Base-by-base conservation (phyloP, 169 alveolate species). In the Plasmodium coatneyi region DNA sequence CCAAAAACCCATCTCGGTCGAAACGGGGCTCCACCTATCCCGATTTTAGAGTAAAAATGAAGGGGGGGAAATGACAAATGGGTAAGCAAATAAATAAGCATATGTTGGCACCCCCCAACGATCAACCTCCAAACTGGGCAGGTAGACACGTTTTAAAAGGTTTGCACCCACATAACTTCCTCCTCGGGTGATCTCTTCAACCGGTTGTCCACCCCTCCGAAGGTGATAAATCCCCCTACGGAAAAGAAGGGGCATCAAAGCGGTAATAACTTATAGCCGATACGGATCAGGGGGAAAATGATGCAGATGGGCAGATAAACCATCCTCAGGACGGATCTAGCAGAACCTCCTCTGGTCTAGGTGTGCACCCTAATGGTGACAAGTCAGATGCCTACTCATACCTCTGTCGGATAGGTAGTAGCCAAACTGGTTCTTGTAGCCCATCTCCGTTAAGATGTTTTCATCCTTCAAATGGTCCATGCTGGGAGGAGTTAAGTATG, bases 151-250 rank as follows among this genome's bases (percentile, higher is more conserved):
- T 16, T 70, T 71, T 89, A 12, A 6, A n/a, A 28, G 66, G 74
- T 0, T 16, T 5, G 5, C 9, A 41, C 41, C 2, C 66, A 93
- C 95, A 84, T 76, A 36, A 96, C 87, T 76, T 93, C 96, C 83
- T 94, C 97, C 36, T 82, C 96, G 16, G 95, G 96, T 22, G 96
- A 71, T 60, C 95, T 84, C 71, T 96, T 96, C 52, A 92, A 92
- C 3, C 93, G 92, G 49, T 93, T 93, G 80, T 96, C 95, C 70
- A 89, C 86, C 6, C 97, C 97, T 4, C 97, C 97, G 82, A 96
- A 92, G 28, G 96, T 94, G n/a, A 96, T 84, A 43, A 32, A 93
- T 5, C 97, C 97, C 16, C 96, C 96, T 95, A 46, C 12, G 41
- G 41, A 74, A 22, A 39, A 71, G 49, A 56, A 19, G 54, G 49